phyloP scores from a whole-genome alignment of 2,329 filamentous ascomycete genomes.

The Magnaporthiopsis incrustans region DNA sequence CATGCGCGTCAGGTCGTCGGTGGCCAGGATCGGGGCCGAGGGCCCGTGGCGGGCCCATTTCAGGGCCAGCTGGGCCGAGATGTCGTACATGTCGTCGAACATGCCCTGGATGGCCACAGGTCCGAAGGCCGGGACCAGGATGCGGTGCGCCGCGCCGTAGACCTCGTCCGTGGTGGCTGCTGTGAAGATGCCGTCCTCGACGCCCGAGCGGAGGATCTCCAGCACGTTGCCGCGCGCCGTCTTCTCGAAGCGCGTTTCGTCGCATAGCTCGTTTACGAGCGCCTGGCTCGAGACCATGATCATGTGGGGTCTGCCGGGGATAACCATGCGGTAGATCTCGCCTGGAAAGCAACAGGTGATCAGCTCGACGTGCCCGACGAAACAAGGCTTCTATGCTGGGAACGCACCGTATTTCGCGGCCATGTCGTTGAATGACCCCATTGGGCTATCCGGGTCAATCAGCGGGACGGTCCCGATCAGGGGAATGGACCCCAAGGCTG shows the following conservation, averaged over 20 bases:
- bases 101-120: conserved; percentile 59
- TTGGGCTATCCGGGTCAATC: conserved; percentile 35
- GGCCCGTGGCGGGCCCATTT: conserved; percentile 62
- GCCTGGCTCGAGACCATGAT: conserved; percentile 8
- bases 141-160: conserved; percentile 59
- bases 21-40: conserved; percentile 45
- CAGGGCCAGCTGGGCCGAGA: conserved; percentile 55
- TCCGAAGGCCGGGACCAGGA: conserved; percentile 63
- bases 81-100: conserved; percentile 64
- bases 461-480: conserved; percentile 4
- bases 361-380: not conserved
- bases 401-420: conserved; percentile 56
- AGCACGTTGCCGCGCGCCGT: conserved; percentile 31
- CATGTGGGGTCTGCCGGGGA: conserved; percentile 17
- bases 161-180: conserved; percentile 39
- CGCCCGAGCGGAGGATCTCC: conserved; percentile 43
- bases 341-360: conserved; percentile 26
- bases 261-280: conserved; percentile 54
- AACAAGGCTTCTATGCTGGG: not conserved
- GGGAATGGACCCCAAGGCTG: conserved; percentile 1
- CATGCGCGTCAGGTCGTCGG: conserved; percentile 56
- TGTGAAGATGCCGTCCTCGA: conserved; percentile 60
- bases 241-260: conserved; percentile 61
- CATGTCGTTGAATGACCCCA: conserved; percentile 46
- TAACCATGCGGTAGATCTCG: conserved; percentile 50